Conservation (phyloP, 495 filamentous ascomycete species). For the Penicillium salamii region DNA sequence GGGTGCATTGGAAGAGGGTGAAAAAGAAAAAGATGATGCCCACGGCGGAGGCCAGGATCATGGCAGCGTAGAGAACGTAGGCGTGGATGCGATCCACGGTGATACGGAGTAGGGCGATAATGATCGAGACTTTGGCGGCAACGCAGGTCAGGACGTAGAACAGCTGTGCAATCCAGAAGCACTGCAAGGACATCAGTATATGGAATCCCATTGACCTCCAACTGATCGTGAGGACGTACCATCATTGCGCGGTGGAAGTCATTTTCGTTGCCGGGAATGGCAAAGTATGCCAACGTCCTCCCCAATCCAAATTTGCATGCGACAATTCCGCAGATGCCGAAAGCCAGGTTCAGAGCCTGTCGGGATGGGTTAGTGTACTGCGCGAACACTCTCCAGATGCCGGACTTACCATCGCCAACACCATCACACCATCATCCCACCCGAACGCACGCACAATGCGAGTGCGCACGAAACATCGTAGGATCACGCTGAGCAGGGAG, state of each 20-base stretch:
- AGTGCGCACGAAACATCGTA: conserved; percentile 32
- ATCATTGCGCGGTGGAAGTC: conserved; percentile 23
- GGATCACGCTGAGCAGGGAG: conserved; percentile 20
- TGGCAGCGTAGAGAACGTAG: conserved; percentile 31
- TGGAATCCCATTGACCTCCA: not conserved
- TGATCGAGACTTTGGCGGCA: conserved; percentile 35
- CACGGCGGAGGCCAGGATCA: conserved; percentile 18
- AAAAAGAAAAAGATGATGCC: conserved; percentile 32
- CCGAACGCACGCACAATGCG: conserved; percentile 29
- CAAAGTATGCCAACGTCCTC: conserved; percentile 21
- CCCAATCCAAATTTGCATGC: conserved; percentile 32
- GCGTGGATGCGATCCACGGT: conserved; percentile 25
- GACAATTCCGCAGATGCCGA: conserved; percentile 28
- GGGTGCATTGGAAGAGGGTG: conserved; percentile 36
- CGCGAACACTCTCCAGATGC: no score
- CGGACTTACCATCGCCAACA: conserved; percentile 29
- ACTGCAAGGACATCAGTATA: conserved; percentile 11
- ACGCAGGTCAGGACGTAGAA: conserved; percentile 35
- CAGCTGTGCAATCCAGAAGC: conserved; percentile 32
- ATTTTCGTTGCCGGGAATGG: conserved; percentile 5
- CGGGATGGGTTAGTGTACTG: not conserved
- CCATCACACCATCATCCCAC: conserved; percentile 33
- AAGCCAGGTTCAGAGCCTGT: conserved; percentile 25
- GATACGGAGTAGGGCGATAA: conserved; percentile 37
- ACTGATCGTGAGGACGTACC: conserved; percentile 23